These are phyloP conservation scores for Trypanosoma vivax DNA, from an alignment of 208 protist genomes.

Conservation along the genomic window DNA sequence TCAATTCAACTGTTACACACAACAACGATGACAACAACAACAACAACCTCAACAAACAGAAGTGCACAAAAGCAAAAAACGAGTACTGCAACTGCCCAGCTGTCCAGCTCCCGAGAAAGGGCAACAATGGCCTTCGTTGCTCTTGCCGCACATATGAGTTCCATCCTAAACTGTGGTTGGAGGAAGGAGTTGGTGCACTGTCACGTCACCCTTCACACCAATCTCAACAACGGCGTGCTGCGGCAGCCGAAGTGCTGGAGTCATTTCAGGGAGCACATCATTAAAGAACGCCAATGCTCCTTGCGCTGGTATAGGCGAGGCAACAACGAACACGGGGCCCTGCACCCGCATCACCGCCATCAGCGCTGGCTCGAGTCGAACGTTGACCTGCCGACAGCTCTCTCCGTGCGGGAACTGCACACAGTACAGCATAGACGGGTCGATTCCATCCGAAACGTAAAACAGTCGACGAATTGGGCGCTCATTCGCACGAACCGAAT, in stretches of 20 bases:
- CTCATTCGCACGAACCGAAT: no score
- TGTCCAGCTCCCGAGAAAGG: no score
- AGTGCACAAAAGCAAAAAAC: no score
- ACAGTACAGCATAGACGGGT: slow-evolving; percentile 61
- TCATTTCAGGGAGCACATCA: slow-evolving; percentile 72
- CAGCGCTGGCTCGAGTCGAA: slow-evolving; percentile 73
- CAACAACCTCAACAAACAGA: no score
- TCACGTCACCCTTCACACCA: slow-evolving; percentile 64
- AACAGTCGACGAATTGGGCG: slow-evolving; percentile 36
- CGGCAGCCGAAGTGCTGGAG: slow-evolving; percentile 58
- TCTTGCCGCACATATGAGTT: no score
- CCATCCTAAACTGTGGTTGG: no score
- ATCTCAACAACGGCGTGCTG: slow-evolving; percentile 70
- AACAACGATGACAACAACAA: no score
- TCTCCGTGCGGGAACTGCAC: slow-evolving; percentile 82
- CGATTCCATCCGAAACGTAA: slow-evolving; percentile 32
- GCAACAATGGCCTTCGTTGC: no score
- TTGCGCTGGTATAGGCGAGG: slow-evolving; percentile 57
- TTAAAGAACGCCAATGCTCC: slow-evolving; percentile 69
- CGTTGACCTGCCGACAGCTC: slow-evolving; percentile 81
- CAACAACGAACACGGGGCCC: slow-evolving; percentile 71
- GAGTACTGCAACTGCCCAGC: no score
- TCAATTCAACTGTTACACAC: no score
- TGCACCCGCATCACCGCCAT: slow-evolving; percentile 84
- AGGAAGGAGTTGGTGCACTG: slow-evolving; percentile 66